Base-by-base conservation (phyloP, 306 rosid species). In the Prunus persica region DNA sequence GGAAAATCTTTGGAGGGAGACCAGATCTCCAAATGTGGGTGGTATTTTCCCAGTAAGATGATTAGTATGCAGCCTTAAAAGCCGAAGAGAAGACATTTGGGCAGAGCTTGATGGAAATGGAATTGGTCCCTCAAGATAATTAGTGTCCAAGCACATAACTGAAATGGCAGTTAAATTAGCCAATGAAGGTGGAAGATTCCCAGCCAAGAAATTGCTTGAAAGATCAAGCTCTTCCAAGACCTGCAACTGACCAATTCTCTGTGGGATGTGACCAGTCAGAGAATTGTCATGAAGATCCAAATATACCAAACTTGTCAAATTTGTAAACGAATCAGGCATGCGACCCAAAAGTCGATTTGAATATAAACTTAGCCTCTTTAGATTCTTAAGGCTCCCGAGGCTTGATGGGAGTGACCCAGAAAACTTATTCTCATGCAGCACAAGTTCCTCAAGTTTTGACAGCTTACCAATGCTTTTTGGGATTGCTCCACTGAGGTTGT, bases 381-480 rank as follows among this genome's bases (percentile, higher is more conserved):
- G 41, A 13, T 66, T 80, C 58, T 55, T 74, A 2, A 86, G 78
- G 62, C 75, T 75, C 62, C 96, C 91, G 15, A 90, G 52, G 81
- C 79, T 78, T n/a, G 84, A 78, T 76, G 90, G 96, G 57, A 88
- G 66, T 25, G 84, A 66, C 84, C 88, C 84, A 46, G 90, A 87
- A 61, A 91, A 18, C 51, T 46, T 62, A 77, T 91, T 91, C 65
- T 85, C 93, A 65, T 85, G 79, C 20, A 91, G 81, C 0, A 51
- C 78, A 18, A 90, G 85, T 79, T 85, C 87, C 80, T 85, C 86
- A 54, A 92, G 96, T 50, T 86, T 85, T 54, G 83, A 71, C 66
- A 92, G 72, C 82, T 76, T 82, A 68, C 91, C 88, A 62, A 90
- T 76, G 83, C 90, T 88, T 56, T 90, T 86, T 60, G 96, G 93